Base-by-base conservation (phyloP, 768 basidiomycete species). In the Boletus eberwhitei region DNA sequence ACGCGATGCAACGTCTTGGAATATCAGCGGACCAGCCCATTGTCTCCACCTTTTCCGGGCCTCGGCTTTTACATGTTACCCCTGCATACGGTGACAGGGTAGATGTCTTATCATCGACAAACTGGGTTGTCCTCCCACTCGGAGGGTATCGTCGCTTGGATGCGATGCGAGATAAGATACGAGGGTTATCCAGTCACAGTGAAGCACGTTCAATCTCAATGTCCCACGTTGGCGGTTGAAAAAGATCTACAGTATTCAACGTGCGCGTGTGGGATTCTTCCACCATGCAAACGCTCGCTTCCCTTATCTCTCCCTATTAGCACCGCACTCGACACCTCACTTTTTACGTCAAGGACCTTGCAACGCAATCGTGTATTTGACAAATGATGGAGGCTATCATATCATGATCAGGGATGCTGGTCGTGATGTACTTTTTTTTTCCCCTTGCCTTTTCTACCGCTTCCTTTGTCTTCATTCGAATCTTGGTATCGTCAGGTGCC, bases 91-190 rank as follows among this genome's bases (percentile, higher is more conserved):
- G 35, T 6, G 7, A 21, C 38, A 61, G 44, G 35, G 40, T 38
- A 12, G 32, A 22, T 3, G 3, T 29, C 37, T 51, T 17, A 40
- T 52, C 46, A 38, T 44, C 38, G 53, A 37, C 46, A 60, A 51
- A 49, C 21, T 36, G 29, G 7, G 41, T 26, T 48, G 1, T 3
- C 29, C 19, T 34, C 26, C 43, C 36, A 26, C 41, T 22, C 50
- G 17, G 39, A n/a, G 22, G 14, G n/a, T 43, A 14, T 46, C 40
- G 19, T 58, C 57, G 40, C 57, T 48, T 43, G 40, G 13, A 31
- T 5, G 32, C 45, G 36, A 54, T 31, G 19, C 40, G 36, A 48
- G 58, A 54, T 59, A 48, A 21, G 57, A 32, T 31, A 11, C 12
- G 21, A 37, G 21, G 19, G 29, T 36, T 31, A 44, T 29, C 17